phyloP scores from a whole-genome alignment of 495 filamentous ascomycete species.

The Penicillium argentinense region DNA sequence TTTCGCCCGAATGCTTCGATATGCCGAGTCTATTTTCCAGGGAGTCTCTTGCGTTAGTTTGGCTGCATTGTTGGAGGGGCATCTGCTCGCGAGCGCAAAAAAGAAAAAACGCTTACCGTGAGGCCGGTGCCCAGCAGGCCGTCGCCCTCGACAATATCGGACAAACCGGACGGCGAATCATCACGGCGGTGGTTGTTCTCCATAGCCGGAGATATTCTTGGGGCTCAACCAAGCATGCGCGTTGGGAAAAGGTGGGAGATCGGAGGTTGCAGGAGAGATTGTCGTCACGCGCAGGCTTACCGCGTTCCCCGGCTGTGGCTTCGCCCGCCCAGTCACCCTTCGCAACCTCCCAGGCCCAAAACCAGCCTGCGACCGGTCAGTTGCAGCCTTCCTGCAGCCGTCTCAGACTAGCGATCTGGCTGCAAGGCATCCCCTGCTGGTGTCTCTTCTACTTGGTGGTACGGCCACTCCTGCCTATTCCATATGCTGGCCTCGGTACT shows the following conservation, averaged over 20 bases:
- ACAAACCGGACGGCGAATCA: conserved; percentile 48
- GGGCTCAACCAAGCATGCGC: conserved; percentile 33
- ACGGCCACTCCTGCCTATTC: neutral
- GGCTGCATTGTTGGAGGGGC: conserved; percentile 6
- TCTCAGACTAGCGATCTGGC: conserved; percentile 5
- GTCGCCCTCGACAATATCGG: conserved; percentile 48
- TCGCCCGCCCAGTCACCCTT: conserved; percentile 10
- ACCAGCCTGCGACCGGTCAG: too few relatives aligned
- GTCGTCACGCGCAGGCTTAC: conserved; percentile 41
- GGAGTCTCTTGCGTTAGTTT: conserved; percentile 1
- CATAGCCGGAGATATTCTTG: conserved; percentile 35
- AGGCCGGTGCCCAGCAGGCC: conserved; percentile 53
- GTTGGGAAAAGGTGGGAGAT: conserved; percentile 16
- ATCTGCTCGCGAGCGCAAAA: conserved; percentile 3
- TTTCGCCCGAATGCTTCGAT: conserved; percentile 93
- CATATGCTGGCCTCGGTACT: conserved; percentile 9
- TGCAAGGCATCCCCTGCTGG: conserved; percentile 10
- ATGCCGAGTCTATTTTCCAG: conserved; percentile 66
- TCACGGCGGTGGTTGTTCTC: conserved; percentile 46
- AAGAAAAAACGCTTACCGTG: conserved; percentile 39
- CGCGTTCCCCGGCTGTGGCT: conserved; percentile 31
- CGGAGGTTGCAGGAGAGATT: conserved; percentile 24
- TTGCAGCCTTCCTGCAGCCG: neutral
- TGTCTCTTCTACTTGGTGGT: conserved; percentile 3
- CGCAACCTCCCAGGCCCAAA: too few relatives aligned